Conservation (phyloP, 2,329 filamentous ascomycete genomes). For the Metarhizium sp. region DNA sequence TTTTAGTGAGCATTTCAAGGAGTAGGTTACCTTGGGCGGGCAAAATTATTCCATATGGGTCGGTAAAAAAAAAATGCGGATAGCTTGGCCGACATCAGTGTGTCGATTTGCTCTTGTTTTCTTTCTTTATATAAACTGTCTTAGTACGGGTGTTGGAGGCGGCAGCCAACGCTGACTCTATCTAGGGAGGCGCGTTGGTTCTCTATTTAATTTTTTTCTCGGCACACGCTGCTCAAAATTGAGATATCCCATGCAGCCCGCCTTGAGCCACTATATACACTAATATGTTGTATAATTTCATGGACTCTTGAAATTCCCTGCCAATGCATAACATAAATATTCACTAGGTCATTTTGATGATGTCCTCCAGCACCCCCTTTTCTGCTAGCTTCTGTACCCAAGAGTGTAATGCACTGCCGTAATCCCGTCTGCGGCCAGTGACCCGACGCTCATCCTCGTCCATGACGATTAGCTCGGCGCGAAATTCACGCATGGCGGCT, state of each 20-base stretch:
- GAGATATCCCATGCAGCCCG: not conserved
- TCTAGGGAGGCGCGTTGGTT: not conserved
- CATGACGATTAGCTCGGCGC: conserved; percentile 35
- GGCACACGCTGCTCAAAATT: not conserved
- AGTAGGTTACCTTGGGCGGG: not conserved
- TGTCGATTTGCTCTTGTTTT: not conserved
- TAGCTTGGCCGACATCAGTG: not conserved
- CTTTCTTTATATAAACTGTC: not conserved
- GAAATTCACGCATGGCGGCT: conserved; percentile 33
- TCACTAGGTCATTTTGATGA: conserved; percentile 18
- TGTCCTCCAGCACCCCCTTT: conserved; percentile 47
- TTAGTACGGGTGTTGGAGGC: not conserved
- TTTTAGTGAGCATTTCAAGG: not conserved
- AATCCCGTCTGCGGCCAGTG: conserved; percentile 53
- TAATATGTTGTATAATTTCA: not conserved
- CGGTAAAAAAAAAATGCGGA: not conserved
- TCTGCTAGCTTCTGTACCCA: conserved; percentile 64
- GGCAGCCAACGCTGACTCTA: not conserved
- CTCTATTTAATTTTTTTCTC: not conserved
- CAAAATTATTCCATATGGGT: not conserved
- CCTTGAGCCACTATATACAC: not conserved
- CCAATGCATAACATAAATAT: not conserved
- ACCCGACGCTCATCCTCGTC: conserved; percentile 43
- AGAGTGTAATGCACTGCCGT: conserved; percentile 55
- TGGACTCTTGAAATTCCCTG: not conserved